Evolutionary conservation across 73 alveolate species (phyloP).

Genomic region (Stentor roeselii): DNA sequence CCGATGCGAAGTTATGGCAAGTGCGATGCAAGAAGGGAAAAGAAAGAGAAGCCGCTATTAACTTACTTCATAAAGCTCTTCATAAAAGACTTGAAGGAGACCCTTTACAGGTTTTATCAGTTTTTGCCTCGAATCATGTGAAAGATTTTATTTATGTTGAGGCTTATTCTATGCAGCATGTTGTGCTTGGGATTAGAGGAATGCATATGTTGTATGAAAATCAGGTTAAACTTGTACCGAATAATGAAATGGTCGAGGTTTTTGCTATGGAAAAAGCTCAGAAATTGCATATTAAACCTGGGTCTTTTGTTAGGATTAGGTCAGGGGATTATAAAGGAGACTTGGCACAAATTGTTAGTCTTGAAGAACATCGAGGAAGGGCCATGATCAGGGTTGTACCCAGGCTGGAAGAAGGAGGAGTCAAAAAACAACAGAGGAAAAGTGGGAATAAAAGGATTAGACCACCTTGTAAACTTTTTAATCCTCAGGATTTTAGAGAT

Average conservation of each 20-base stretch:
- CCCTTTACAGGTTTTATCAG: conserved; percentile 68
- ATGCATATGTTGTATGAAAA: conserved; percentile 55
- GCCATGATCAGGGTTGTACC: conserved; percentile 73
- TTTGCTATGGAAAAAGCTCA: conserved; percentile 64
- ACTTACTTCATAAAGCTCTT: conserved; percentile 70
- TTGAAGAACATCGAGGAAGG: conserved; percentile 72
- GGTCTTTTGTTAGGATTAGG: conserved; percentile 81
- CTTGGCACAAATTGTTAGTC: conserved; percentile 72
- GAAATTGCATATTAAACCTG: conserved; percentile 40
- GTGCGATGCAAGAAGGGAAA: conserved; percentile 75
- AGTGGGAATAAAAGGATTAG: conserved; percentile 34
- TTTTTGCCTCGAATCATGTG: conserved; percentile 68
- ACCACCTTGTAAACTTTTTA: conserved; percentile 56
- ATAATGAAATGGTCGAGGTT: conserved; percentile 69
- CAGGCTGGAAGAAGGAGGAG: conserved; percentile 46
- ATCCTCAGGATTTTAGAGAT: conserved; percentile 34
- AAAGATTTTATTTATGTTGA: conserved; percentile 85
- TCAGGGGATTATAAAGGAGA: conserved; percentile 80
- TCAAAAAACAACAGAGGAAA: conserved; percentile 35
- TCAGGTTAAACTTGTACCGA: conserved; percentile 59
- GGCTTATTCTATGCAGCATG: conserved; percentile 82
- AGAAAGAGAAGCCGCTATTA: conserved; percentile 74
- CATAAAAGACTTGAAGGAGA: conserved; percentile 46
- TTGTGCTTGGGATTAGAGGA: conserved; percentile 69
- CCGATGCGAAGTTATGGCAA: conserved; percentile 83